phyloP scores from a whole-genome alignment of 2,329 filamentous ascomycete genomes.

The Neospermospora avenae region DNA sequence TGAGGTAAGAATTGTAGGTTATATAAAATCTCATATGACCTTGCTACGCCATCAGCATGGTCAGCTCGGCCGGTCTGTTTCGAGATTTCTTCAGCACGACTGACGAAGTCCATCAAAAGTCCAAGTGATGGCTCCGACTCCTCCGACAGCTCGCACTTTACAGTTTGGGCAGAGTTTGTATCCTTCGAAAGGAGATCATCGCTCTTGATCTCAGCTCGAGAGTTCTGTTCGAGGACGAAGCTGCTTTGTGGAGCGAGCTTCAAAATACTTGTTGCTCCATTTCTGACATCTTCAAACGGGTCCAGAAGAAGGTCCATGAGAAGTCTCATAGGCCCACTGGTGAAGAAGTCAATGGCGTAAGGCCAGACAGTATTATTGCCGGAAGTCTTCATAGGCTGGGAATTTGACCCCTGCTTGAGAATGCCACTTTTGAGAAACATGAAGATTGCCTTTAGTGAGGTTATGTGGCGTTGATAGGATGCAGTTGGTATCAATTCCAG shows the following conservation, averaged over 20 bases:
- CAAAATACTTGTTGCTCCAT: constrained; percentile 50
- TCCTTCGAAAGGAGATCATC: background rate
- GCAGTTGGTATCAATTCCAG: constrained; percentile 74
- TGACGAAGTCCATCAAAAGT: constrained; percentile 47
- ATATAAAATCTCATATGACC: constrained; percentile 68
- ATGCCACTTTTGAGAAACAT: constrained; percentile 53
- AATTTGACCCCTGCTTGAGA: constrained; percentile 21
- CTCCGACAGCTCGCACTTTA: too few relatives aligned
- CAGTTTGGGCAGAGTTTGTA: background rate
- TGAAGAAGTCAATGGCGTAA: constrained; percentile 36
- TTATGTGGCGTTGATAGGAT: constrained; percentile 87
- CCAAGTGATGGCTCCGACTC: constrained; percentile 4
- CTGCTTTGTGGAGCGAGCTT: constrained; percentile 44
- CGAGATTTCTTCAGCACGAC: constrained; percentile 55
- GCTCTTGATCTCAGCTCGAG: background rate
- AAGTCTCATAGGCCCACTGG: constrained; percentile 54
- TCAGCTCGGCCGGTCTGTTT: constrained; percentile 78
- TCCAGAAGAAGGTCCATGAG: constrained; percentile 80
- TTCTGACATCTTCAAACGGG: constrained; percentile 88
- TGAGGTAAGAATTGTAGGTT: constrained; percentile 47
- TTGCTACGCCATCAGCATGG: constrained; percentile 86
- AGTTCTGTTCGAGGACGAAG: constrained; percentile 9
- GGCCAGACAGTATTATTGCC: constrained; percentile 30
- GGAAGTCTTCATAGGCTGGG: background rate
- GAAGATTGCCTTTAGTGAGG: constrained; percentile 67